Evolutionary conservation across 2,329 filamentous ascomycete species (phyloP).

Genomic region (Cytospora chrysosperma): DNA sequence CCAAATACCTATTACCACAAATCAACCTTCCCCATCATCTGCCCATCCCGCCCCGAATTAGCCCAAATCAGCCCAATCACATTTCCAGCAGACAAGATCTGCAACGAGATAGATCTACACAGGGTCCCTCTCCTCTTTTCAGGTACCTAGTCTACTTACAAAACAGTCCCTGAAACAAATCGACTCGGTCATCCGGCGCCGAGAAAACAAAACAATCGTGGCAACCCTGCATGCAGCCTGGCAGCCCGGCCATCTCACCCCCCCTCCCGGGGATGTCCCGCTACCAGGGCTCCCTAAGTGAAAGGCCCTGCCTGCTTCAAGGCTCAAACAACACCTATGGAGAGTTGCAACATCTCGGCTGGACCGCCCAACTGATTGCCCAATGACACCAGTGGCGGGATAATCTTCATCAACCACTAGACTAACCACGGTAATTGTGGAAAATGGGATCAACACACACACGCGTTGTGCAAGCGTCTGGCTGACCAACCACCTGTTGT

Average conservation of each 20-base stretch:
- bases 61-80: not conserved
- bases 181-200: not conserved
- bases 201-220: not conserved
- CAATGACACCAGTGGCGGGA: not conserved
- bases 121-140: too few species aligned
- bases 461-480: not conserved
- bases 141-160: not conserved
- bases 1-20: too few species aligned
- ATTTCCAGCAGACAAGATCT: not conserved
- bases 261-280: not conserved
- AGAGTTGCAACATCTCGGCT: not conserved
- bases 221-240: not conserved
- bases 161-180: not conserved
- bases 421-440: not conserved
- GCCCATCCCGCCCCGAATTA: too few species aligned
- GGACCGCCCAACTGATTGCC: not conserved
- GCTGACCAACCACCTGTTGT: not conserved
- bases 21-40: not conserved
- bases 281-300: too few species aligned
- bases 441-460: not conserved
- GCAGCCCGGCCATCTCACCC: not conserved
- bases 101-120: not conserved
- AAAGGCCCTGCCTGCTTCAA: not conserved
- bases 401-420: not conserved
- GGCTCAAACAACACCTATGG: not conserved